Evolutionary conservation across 2,329 filamentous ascomycete species (phyloP).

Genomic region (Cordyceps cicadae): DNA sequence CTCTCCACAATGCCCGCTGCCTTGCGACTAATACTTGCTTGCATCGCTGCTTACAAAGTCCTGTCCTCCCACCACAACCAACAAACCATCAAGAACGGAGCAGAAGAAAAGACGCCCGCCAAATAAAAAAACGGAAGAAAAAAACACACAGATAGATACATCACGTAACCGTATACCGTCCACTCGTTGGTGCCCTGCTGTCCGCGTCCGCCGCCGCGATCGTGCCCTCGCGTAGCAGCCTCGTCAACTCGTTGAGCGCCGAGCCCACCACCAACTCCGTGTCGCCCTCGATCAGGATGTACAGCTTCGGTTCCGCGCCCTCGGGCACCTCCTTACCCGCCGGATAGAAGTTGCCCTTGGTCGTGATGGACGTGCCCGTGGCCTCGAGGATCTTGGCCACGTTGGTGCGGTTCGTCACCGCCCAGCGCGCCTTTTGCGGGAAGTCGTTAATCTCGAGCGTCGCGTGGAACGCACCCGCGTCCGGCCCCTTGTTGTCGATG

Average conservation of each 20-base stretch:
- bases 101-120: not conserved
- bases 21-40: not conserved
- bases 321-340: constrained; percentile 70
- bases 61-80: not conserved
- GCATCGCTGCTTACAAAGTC: not conserved
- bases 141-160: not conserved
- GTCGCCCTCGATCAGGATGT: constrained; percentile 95
- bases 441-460: constrained; percentile 99
- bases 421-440: constrained; percentile 96
- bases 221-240: constrained; percentile 81
- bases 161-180: constrained; percentile 79
- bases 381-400: constrained; percentile 95
- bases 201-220: constrained; percentile 84
- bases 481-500: constrained; percentile 96
- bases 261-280: constrained; percentile 87
- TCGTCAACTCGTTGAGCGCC: constrained; percentile 83
- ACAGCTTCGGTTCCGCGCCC: constrained; percentile 81
- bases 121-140: not conserved
- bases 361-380: constrained; percentile 92
- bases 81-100: not conserved
- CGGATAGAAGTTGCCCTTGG: constrained; percentile 86
- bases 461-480: constrained; percentile 92
- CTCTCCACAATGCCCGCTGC: not conserved
- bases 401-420: constrained; percentile 95
- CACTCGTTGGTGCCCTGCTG: constrained; percentile 66